phyloP scores from a whole-genome alignment of 208 protist species.

The Trichomonas gallinae region DNA sequence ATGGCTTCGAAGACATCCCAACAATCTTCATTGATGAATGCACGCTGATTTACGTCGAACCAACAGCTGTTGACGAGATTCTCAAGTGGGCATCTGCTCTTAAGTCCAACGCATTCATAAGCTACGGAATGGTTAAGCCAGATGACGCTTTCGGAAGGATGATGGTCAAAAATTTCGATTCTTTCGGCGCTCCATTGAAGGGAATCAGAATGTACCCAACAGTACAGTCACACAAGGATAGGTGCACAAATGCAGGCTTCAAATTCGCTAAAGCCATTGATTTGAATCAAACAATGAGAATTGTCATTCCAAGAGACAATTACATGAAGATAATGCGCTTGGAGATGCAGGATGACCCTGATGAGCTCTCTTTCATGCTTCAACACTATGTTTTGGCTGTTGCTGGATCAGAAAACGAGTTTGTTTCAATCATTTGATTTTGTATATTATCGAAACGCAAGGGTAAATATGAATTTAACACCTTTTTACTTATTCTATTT shows the following conservation, averaged over 20 bases:
- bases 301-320: not conserved
- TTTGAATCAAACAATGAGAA: not conserved
- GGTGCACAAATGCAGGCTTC: not conserved
- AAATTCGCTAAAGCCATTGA: not conserved
- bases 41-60: constrained; percentile 2
- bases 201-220: not conserved
- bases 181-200: not conserved
- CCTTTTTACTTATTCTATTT: too few species aligned
- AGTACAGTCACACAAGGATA: not conserved
- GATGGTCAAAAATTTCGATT: constrained; percentile 7
- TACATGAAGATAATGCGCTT: not conserved
- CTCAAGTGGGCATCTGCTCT: not conserved
- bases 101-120: not conserved
- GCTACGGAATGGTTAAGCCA: not conserved
- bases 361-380: constrained; percentile 10
- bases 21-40: constrained; percentile 14
- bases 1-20: not conserved
- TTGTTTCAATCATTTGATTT: not conserved
- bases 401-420: not conserved
- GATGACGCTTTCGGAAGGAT: not conserved
- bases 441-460: too few species aligned
- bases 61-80: not conserved
- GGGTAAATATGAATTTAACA: too few species aligned
- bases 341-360: constrained; percentile 8
- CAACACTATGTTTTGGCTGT: not conserved